Conservation (phyloP, 441 rosid species). For the Erodium trifolium region DNA sequence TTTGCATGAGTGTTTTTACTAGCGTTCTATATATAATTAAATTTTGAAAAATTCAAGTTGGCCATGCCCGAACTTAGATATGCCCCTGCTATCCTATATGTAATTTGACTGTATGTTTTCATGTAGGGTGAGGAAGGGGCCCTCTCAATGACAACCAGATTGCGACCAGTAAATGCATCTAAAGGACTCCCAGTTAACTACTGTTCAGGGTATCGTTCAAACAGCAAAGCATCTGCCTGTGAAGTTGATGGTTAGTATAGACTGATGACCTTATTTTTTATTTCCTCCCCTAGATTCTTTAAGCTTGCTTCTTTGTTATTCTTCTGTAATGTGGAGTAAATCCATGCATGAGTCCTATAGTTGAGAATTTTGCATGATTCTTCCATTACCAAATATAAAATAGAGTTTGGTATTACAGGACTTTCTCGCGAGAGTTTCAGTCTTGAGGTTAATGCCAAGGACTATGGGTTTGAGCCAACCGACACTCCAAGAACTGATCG, state of each 20-base stretch:
- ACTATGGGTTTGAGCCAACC: conserved; percentile 78
- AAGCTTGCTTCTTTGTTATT: too few species aligned
- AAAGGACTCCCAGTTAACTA: conserved; percentile 91
- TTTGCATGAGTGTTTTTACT: too few species aligned
- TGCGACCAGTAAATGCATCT: conserved; percentile 52
- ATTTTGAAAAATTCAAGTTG: too few species aligned
- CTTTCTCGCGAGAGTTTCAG: conserved; percentile 71
- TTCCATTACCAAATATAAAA: conserved; percentile 13
- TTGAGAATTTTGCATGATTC: not conserved
- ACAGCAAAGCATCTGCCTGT: conserved; percentile 45
- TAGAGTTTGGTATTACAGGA: conserved; percentile 35
- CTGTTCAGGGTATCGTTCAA: conserved; percentile 81
- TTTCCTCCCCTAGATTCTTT: not conserved
- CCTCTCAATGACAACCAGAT: conserved; percentile 85
- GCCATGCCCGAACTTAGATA: too few species aligned
- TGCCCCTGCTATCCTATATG: not conserved
- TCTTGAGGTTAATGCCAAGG: conserved; percentile 72
- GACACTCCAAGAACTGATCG: conserved; percentile 91
- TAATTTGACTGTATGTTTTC: conserved; percentile 12
- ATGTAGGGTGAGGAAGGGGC: conserved; percentile 95
- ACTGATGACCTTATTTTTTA: not conserved
- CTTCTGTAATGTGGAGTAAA: too few species aligned
- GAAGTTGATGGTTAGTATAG: conserved; percentile 62
- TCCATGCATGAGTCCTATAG: too few species aligned
- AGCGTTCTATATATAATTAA: too few species aligned